These are phyloP conservation scores for Elongisporangium anandrum DNA, from an alignment of 352 stramenopile genomes.

Conservation along the genomic window DNA sequence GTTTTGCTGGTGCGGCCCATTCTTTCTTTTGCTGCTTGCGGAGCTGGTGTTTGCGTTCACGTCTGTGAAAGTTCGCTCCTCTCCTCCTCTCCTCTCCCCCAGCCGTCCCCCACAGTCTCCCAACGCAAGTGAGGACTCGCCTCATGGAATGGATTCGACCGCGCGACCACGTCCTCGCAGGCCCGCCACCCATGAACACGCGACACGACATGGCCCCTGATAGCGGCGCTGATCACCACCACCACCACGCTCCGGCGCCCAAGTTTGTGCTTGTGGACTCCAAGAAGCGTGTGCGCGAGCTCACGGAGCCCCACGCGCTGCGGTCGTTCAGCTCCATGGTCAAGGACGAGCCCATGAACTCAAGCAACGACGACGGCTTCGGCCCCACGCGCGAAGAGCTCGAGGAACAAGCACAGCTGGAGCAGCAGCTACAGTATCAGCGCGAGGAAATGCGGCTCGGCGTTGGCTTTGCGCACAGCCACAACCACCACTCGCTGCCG, in stretches of 20 bases:
- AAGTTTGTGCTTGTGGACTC: conserved; percentile 70
- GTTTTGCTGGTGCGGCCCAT: background rate
- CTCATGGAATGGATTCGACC: conserved; percentile 60
- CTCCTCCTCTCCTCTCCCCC: conserved; percentile 1
- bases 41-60: background rate
- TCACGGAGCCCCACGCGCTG: conserved; percentile 34
- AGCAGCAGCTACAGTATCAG: conserved; percentile 70
- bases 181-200: conserved; percentile 14
- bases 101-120: background rate
- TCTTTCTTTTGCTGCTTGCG: background rate
- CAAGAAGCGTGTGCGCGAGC: conserved; percentile 67
- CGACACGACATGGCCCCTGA: background rate
- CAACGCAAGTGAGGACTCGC: background rate
- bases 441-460: conserved; percentile 80
- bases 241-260: conserved; percentile 18
- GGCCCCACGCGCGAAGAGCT: conserved; percentile 43
- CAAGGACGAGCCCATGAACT: conserved; percentile 3
- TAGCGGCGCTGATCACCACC: conserved; percentile 4
- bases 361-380: conserved; percentile 20
- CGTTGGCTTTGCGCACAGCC: conserved; percentile 37
- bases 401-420: conserved; percentile 61
- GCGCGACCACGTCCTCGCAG: conserved; percentile 31
- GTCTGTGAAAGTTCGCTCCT: background rate
- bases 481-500: conserved; percentile 24
- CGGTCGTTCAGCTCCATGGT: conserved; percentile 10